Evolutionary conservation across 2,329 filamentous ascomycete species (phyloP).

Genomic region (Venturia nashicola): DNA sequence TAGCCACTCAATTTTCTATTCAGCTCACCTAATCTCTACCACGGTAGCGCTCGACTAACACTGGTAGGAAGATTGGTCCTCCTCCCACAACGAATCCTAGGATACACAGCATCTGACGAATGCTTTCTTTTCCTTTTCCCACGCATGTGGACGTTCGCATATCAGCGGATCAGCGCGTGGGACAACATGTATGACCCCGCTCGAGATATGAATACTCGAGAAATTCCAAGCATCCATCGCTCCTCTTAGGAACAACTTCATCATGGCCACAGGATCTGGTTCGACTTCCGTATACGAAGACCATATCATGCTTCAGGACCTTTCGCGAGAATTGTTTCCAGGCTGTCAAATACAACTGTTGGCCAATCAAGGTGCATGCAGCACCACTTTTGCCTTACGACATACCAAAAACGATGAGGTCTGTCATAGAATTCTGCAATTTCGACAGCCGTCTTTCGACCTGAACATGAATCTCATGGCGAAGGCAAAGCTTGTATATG

Average conservation of each 20-base stretch:
- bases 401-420: neutral
- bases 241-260: neutral
- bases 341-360: neutral
- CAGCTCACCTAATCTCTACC: too few relatives aligned
- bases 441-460: slow-evolving; percentile 8
- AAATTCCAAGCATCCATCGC: neutral
- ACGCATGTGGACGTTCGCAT: neutral
- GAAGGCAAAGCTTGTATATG: slow-evolving; percentile 16
- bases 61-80: neutral
- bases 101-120: neutral
- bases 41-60: neutral
- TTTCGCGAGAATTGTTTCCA: neutral
- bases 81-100: neutral
- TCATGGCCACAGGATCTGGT: neutral
- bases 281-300: neutral
- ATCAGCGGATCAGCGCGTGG: neutral
- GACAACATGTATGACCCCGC: slow-evolving; percentile 3
- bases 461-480: slow-evolving; percentile 13
- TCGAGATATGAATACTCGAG: neutral
- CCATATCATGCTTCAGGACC: neutral
- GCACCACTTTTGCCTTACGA: neutral
- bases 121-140: neutral
- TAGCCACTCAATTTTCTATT: too few relatives aligned
- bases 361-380: neutral
- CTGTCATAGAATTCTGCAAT: slow-evolving; percentile 11